Base-by-base conservation (phyloP, 2,329 filamentous ascomycete species). In the Parasarocladium wereldwijsianum region DNA sequence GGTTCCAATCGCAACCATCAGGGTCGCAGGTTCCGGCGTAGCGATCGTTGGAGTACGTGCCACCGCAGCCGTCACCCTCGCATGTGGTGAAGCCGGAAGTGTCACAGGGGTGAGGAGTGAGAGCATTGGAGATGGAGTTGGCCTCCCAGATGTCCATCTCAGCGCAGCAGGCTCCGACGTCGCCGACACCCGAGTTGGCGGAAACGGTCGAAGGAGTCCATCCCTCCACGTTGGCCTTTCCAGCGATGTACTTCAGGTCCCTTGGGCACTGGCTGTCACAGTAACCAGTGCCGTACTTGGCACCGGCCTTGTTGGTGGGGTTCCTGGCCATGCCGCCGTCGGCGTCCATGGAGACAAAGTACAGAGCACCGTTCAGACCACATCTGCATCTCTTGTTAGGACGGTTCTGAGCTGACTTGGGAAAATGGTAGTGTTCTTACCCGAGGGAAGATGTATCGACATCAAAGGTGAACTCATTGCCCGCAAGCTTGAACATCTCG, bases 1-100 rank as follows among this genome's bases (percentile, higher is more conserved):
- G 54, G 60, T 75, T 75, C 58, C 68, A 75, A 45, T 76, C 72
- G 42, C 73, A 78, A 12, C 73, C 73, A 38, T 71, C 66, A 34
- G 66, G 64, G 47, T 77, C 73, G 52, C 73, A 78, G 25, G 64
- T 51, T 33, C 70, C 70, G 10, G 46, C 52, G 44, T 72, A 73
- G 39, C 69, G 66, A 36, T 60, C 50, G 32, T 46, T 41, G 5
- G 51, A 57, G 42, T 60, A 64, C n/a, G 58, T 55, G 28, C 60
- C 66, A 28, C 66, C 66, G 39, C 64, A 69, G 10, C 37, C 37
- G 8, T 32, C 24, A 23, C 32, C 35, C 16, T 37, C 24, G 31
- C 43, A 46, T 26, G 37, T 24, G 26, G 36, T 45, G 29, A 59
- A 55, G 29, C 54, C 56, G 16, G 49, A 43, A 5, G 13, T 30